These are phyloP conservation scores for Trichoderma harzianum DNA, from an alignment of 2,329 filamentous ascomycete species.

Conservation along the genomic window DNA sequence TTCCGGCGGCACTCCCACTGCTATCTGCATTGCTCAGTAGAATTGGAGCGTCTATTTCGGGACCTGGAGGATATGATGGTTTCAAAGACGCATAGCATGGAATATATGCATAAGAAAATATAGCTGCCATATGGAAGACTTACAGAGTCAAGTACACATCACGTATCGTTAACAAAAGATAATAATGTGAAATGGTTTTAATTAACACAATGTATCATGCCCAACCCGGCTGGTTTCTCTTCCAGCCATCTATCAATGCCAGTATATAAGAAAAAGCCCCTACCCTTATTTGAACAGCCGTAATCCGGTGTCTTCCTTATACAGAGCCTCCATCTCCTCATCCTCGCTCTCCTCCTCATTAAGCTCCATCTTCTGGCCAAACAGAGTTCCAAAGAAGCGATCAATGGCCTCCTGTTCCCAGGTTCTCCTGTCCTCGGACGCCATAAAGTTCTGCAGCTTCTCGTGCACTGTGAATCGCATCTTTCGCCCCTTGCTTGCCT, in stretches of 20 bases:
- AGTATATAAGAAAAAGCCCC: neutral
- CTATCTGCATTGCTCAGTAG: neutral
- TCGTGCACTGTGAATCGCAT: slow-evolving; percentile 93
- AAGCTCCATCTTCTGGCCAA: slow-evolving; percentile 67
- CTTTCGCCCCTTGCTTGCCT: slow-evolving; percentile 92
- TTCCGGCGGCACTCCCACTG: neutral
- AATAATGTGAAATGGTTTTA: neutral
- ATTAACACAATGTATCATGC: neutral
- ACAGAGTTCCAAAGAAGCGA: slow-evolving; percentile 69
- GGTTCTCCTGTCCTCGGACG: slow-evolving; percentile 72
- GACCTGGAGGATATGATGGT: neutral
- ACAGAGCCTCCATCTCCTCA: slow-evolving; percentile 50
- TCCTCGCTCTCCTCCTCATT: slow-evolving; percentile 55
- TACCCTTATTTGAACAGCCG: slow-evolving; percentile 44
- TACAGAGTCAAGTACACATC: neutral
- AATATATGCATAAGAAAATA: neutral
- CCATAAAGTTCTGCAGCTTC: slow-evolving; percentile 98
- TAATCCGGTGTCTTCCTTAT: slow-evolving; percentile 52
- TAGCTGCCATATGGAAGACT: neutral
- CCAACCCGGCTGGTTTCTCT: neutral
- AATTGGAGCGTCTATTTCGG: neutral
- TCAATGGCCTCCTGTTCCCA: slow-evolving; percentile 84
- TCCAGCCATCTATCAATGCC: neutral
- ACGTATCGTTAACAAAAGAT: neutral
- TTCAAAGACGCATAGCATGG: neutral